These are phyloP conservation scores for Anthoceros angustus DNA, from an alignment of 225 moss, liverwort and hornwort genomes.

Conservation along the genomic window DNA sequence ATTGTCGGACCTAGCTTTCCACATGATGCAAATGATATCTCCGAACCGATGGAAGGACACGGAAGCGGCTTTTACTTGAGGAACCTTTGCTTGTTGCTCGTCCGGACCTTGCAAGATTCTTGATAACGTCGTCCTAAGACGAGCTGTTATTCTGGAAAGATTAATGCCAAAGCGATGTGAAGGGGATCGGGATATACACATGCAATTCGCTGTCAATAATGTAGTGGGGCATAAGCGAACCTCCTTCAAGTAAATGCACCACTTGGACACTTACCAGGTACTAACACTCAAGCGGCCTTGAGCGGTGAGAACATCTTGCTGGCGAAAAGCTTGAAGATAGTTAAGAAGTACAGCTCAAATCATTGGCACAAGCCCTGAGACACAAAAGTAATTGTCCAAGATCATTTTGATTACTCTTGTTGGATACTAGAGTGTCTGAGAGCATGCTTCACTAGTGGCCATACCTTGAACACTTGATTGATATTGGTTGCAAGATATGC, in stretches of 20 bases:
- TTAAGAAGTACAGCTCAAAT: constrained; percentile 94
- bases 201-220: background rate
- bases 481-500: constrained; percentile 97
- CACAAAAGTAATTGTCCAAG: background rate
- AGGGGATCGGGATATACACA: too few relatives aligned
- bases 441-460: too few relatives aligned
- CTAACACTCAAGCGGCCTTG: constrained; percentile 35
- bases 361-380: constrained; percentile 87
- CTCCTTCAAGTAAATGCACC: background rate
- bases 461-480: constrained; percentile 80
- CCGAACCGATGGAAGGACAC: background rate
- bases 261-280: constrained; percentile 21
- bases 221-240: background rate
- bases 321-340: constrained; percentile 87
- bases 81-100: constrained; percentile 67
- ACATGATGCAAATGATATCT: background rate
- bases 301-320: constrained; percentile 60
- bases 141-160: constrained; percentile 32
- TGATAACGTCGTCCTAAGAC: constrained; percentile 62
- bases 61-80: background rate
- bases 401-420: too few relatives aligned
- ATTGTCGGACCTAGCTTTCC: background rate
- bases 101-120: constrained; percentile 90
- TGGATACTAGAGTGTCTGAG: too few relatives aligned
- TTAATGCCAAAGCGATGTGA: too few relatives aligned